phyloP scores from a whole-genome alignment of 2,329 filamentous ascomycete genomes.

The Saccharata proteae region DNA sequence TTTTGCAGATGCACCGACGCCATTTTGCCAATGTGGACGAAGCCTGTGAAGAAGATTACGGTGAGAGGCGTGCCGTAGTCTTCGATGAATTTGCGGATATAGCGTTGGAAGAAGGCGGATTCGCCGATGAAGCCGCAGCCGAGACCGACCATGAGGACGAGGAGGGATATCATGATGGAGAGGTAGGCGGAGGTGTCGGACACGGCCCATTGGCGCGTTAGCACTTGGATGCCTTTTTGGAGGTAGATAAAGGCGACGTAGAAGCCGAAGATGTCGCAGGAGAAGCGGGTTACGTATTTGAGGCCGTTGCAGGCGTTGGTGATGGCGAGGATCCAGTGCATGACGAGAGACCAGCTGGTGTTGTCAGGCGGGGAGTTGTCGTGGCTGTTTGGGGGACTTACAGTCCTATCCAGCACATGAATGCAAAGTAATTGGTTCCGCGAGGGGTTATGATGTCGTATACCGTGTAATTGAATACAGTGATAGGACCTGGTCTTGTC shows the following conservation, averaged over 20 bases:
- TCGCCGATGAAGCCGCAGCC: constrained; percentile 58
- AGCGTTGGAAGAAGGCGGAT: constrained; percentile 61
- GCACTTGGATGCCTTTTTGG: constrained; percentile 79
- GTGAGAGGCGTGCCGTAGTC: constrained; percentile 68
- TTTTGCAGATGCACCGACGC: constrained; percentile 53
- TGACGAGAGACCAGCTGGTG: constrained; percentile 62
- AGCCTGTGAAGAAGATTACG: constrained; percentile 74
- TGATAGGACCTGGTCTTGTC: constrained; percentile 55
- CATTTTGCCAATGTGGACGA: constrained; percentile 80
- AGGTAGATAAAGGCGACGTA: constrained; percentile 88
- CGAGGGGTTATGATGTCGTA: constrained; percentile 74
- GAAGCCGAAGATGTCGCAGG: constrained; percentile 88
- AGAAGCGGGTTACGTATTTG: constrained; percentile 82
- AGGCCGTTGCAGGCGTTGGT: constrained; percentile 81
- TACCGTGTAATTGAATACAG: constrained; percentile 88
- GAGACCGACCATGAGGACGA: constrained; percentile 69
- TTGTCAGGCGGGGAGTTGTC: no score
- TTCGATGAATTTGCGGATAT: constrained; percentile 70
- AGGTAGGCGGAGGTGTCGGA: constrained; percentile 58
- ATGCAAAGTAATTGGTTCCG: constrained; percentile 71
- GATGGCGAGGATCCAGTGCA: constrained; percentile 73
- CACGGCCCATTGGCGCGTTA: constrained; percentile 57
- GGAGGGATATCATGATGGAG: constrained; percentile 61
- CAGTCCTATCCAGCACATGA: constrained; percentile 87
- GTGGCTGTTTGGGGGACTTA: no score